Conservation (phyloP, 495 filamentous ascomycete species). For the Trichoderma gamsii region DNA sequence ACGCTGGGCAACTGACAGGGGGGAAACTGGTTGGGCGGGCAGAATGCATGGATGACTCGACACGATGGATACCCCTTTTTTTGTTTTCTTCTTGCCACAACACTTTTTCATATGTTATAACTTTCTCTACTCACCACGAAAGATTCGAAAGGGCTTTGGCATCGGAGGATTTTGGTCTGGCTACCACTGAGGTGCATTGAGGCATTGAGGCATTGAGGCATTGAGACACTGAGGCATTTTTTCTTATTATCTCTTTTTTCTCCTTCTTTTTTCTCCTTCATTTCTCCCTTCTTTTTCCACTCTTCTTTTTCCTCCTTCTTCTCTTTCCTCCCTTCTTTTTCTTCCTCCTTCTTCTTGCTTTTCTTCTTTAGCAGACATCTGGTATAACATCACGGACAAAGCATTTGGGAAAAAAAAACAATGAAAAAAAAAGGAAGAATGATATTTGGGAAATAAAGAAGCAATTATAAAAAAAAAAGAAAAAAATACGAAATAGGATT, state of each 20-base stretch:
- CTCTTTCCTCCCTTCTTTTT: background rate
- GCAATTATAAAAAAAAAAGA: background rate
- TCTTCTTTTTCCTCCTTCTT: background rate
- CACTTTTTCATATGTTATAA: constrained; percentile 14
- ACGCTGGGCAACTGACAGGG: background rate
- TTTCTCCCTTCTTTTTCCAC: background rate
- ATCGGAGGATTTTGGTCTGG: constrained; percentile 7
- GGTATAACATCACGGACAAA: constrained; percentile 1
- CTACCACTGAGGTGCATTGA: constrained; percentile 5
- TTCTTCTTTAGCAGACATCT: background rate
- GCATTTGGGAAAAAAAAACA: background rate
- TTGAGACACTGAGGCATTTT: background rate
- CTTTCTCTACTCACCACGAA: constrained; percentile 5
- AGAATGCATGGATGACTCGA: constrained; percentile 18
- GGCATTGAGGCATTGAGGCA: background rate
- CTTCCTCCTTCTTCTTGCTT: background rate
- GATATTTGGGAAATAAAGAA: background rate
- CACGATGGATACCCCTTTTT: constrained; percentile 17
- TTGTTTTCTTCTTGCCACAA: constrained; percentile 3
- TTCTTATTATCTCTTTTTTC: background rate
- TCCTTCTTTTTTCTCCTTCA: background rate
- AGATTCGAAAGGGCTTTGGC: background rate
- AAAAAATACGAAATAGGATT: background rate
- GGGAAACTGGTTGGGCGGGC: constrained; percentile 12
- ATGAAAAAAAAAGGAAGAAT: background rate